Conservation (phyloP, 2,329 filamentous ascomycete species). For the Penicillium sp. region DNA sequence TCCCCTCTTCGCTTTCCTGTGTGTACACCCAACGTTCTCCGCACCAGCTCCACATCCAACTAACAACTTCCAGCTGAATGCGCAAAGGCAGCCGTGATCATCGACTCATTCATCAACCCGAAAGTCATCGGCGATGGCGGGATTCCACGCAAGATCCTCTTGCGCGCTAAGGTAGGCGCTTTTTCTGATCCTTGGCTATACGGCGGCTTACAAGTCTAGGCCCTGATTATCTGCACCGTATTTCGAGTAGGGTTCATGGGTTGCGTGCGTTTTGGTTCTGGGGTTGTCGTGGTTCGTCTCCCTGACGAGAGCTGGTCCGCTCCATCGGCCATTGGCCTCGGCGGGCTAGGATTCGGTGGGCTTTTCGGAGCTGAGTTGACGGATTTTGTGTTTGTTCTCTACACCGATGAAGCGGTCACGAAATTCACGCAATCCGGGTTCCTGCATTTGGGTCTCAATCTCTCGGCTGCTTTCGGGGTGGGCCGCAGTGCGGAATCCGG, state of each 20-base stretch:
- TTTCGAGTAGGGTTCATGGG: slow-evolving; percentile 48
- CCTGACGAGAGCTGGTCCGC: slow-evolving; percentile 49
- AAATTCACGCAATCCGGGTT: slow-evolving; percentile 88
- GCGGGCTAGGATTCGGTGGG: slow-evolving; percentile 46
- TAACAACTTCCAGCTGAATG: slow-evolving; percentile 70
- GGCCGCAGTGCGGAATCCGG: slow-evolving; percentile 93
- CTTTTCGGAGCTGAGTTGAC: slow-evolving; percentile 50
- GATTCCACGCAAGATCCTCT: slow-evolving; percentile 82
- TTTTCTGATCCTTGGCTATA: background rate
- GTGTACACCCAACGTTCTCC: slow-evolving; percentile 17
- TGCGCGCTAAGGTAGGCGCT: slow-evolving; percentile 73
- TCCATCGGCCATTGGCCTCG: slow-evolving; percentile 46
- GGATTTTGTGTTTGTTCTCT: slow-evolving; percentile 92
- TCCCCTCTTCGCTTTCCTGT: slow-evolving; percentile 48
- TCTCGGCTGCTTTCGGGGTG: slow-evolving; percentile 88
- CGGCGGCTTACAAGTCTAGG: slow-evolving; percentile 28
- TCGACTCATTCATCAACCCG: slow-evolving; percentile 89
- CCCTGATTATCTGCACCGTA: slow-evolving; percentile 48
- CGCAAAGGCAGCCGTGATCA: slow-evolving; percentile 90
- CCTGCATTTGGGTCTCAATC: slow-evolving; percentile 87
- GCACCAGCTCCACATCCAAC: background rate
- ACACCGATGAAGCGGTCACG: slow-evolving; percentile 80
- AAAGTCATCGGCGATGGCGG: slow-evolving; percentile 91
- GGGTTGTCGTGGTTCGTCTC: slow-evolving; percentile 47
- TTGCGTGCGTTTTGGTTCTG: slow-evolving; percentile 47